Conservation (phyloP, 768 basidiomycete genomes). For the Cystobasidium ongulense region DNA sequence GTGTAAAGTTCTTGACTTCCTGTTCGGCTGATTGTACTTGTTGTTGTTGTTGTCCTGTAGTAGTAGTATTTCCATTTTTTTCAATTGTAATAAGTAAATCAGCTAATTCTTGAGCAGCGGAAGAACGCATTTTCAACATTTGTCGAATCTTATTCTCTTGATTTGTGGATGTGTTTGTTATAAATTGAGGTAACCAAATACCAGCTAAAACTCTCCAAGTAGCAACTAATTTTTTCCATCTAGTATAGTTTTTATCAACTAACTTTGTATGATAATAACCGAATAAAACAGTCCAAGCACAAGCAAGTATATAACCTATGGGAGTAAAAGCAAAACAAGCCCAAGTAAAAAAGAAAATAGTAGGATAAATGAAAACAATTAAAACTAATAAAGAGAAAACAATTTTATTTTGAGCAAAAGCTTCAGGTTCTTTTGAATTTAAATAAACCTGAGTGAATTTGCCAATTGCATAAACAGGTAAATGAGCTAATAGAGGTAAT, state of each 20-base stretch:
- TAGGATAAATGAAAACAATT: slow-evolving; percentile 67
- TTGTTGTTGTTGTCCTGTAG: neutral
- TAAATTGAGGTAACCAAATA: slow-evolving; percentile 56
- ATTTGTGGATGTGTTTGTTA: neutral
- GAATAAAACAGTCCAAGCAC: slow-evolving; percentile 50
- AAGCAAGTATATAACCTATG: slow-evolving; percentile 64
- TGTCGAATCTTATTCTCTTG: slow-evolving; percentile 1
- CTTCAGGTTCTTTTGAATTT: slow-evolving; percentile 82
- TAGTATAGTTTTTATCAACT: slow-evolving; percentile 66
- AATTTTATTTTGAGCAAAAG: slow-evolving; percentile 85
- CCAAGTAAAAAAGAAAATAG: slow-evolving; percentile 80
- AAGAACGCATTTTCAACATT: slow-evolving; percentile 10
- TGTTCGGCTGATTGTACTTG: neutral
- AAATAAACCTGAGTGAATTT: slow-evolving; percentile 64
- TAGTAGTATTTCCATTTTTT: neutral
- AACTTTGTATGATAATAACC: slow-evolving; percentile 75
- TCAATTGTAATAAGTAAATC: slow-evolving; percentile 3
- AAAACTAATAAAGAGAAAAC: slow-evolving; percentile 65
- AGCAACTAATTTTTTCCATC: slow-evolving; percentile 75
- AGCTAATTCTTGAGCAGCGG: neutral
- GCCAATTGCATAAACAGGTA: slow-evolving; percentile 67
- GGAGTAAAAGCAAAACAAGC: slow-evolving; percentile 67
- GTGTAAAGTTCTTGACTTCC: neutral
- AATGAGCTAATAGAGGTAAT: slow-evolving; percentile 61
- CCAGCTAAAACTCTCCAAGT: slow-evolving; percentile 97